phyloP scores from a whole-genome alignment of 2,329 filamentous ascomycete species.

The Didymella exigua region DNA sequence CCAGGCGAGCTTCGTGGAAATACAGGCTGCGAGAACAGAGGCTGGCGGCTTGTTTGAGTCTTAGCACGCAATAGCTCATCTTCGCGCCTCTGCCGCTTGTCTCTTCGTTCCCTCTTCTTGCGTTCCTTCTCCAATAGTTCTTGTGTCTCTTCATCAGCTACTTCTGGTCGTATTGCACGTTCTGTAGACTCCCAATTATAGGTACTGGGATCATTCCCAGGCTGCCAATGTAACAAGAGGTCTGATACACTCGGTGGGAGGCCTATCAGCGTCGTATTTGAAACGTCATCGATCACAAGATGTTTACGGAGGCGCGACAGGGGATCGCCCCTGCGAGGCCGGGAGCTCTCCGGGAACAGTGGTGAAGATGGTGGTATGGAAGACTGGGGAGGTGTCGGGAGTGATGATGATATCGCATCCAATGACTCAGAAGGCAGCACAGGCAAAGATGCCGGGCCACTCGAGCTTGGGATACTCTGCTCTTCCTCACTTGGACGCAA shows the following conservation, averaged over 20 bases:
- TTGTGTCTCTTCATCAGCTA: slow-evolving; percentile 43
- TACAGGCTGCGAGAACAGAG: slow-evolving; percentile 23
- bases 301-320: slow-evolving; percentile 46
- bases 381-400: slow-evolving; percentile 23
- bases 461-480: slow-evolving; percentile 17
- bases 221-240: slow-evolving; percentile 51
- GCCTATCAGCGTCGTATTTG: slow-evolving; percentile 1
- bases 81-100: slow-evolving; percentile 50
- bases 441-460: slow-evolving; percentile 24
- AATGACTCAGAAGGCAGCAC: slow-evolving; percentile 26
- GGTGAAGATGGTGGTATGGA: slow-evolving; percentile 25
- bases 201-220: slow-evolving; percentile 43
- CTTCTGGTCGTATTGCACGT: slow-evolving; percentile 32
- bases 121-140: slow-evolving; percentile 46
- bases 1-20: slow-evolving; percentile 38
- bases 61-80: slow-evolving; percentile 33
- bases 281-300: slow-evolving; percentile 41
- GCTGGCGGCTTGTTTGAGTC: slow-evolving; percentile 27
- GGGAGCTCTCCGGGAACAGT: neutral
- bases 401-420: slow-evolving; percentile 13
- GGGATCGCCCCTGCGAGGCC: slow-evolving; percentile 16
- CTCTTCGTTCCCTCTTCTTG: slow-evolving; percentile 48
- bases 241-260: slow-evolving; percentile 43
- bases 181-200: slow-evolving; percentile 52
- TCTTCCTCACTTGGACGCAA: slow-evolving; percentile 15